Evolutionary conservation across 805 yeast species (phyloP), one percentile per base, ranked within the genome.

Genomic region (Spathaspora sp.): DNA sequence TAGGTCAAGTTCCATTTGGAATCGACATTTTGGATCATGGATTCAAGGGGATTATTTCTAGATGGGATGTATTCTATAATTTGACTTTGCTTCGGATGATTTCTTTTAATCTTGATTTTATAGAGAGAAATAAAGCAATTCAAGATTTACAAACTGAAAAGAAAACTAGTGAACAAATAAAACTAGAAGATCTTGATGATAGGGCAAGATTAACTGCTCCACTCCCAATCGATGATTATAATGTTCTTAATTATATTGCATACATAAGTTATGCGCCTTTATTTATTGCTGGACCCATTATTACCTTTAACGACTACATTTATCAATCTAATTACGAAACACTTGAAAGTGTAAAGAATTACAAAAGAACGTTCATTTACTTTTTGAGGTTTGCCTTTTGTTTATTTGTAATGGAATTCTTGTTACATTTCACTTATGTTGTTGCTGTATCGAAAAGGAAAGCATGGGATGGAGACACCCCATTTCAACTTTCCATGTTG

Each of bases 1-100:
- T 75, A 54, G 75, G 91, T 49, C 74, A 78, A 18, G 75, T 77
- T 52, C 79, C 78, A 19, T 77, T 79, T 46, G 85, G 81, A 0
- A 65, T 88, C n/a, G 64, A 73, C 0, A 69, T 79, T 38, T 66
- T 88, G 58, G 96, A 90, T 60, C 59, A 69, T 26, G 78, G 79
- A 0, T 86, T 80, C 58, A 78, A 79, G 46, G 97, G 98, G 0
- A 78, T 92, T 12, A 85, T 94, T 54, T 76, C 83, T 16, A 78
- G 98, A 60, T 94, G 99, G 99, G 97, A 94, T 64, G 97, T 94
- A 3, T 89, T 88, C 60, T 94, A 84, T 77, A 94, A 94, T 69
- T 91, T 96, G 68, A 86, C 96, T 1, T 71, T 93, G 53, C 76
- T 94, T 49, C 79, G 97, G 61, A 82, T 91, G 78, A 70, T 94